Evolutionary conservation across 352 stramenopile genomes (phyloP), one percentile per base, ranked within the genome.

Genomic region (Globisporangium ultimum): DNA sequence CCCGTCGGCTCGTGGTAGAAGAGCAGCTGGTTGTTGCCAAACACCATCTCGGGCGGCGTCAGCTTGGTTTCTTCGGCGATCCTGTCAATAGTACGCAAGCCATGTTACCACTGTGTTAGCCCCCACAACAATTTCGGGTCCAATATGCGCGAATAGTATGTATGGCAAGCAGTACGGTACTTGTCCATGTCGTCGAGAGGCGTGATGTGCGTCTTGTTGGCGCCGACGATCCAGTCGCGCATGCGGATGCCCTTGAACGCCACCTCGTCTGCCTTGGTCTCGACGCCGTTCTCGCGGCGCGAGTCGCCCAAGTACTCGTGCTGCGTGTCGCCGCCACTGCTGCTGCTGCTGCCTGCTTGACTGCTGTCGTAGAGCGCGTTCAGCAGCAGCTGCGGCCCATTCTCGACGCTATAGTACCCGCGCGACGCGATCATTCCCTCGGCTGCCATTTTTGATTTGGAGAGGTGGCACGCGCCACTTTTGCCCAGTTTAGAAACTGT

Each of bases 41-140:
- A 93, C 22, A 93, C 84, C 84, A 93, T 93, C 76, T 93, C 84
- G 14, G 84, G 84, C 21, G 84, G 81, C 57, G 84, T 93, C 66
- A 93, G 57, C 51, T 88, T 84, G 56, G 75, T 68, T 36, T 68
- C 75, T 53, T 88, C 68, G 1, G 72, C 77, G 45, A 91, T 76
- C 45, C 80, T 90, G 34, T 18, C 1, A 13, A 21, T 47, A 47
- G 53, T 51, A 14, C 48, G 24, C 18, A 20, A 34, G 18, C 12
- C 36, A 57, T 48, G 24, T 32, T 32, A 32, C 2, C 24, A 32
- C 24, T 32, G 24, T 5, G 24, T 32, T 32, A 32, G 24, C 5
- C 24, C 2, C 24, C 2, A 5, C 24, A 32, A 32, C n/a, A n/a
- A n/a, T n/a, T 32, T 32, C 24, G 24, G 5, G 5, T 32, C 24